Evolutionary conservation across 306 rosid genomes (phyloP).

Genomic region (Gastrolobium bilobum): DNA sequence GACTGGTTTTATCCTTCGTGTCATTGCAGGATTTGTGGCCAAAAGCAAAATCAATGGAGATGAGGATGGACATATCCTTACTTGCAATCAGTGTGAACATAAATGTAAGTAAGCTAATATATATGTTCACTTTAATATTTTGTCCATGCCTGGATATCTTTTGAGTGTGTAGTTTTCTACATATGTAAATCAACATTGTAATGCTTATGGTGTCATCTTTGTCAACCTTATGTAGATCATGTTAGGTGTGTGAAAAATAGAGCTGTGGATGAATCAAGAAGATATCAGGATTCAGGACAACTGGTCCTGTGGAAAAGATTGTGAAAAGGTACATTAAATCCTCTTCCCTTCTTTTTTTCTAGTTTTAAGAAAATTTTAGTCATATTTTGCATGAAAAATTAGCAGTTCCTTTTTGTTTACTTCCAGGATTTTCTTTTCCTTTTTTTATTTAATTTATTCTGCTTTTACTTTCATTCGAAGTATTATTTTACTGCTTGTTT

Average conservation of each 20-base stretch:
- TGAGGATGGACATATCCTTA: constrained; percentile 54
- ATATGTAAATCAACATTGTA: constrained; percentile 20
- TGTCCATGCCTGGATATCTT: constrained; percentile 11
- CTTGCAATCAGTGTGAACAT: constrained; percentile 81
- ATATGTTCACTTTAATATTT: constrained; percentile 23
- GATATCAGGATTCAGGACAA: constrained; percentile 22
- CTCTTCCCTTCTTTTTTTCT: not conserved
- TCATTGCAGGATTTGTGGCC: constrained; percentile 73
- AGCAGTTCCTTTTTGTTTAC: constrained; percentile 10
- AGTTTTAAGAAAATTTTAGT: not conserved
- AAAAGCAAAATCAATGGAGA: constrained; percentile 53
- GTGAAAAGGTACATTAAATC: constrained; percentile 68
- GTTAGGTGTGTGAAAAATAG: constrained; percentile 61
- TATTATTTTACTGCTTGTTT: constrained; percentile 12
- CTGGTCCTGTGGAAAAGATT: constrained; percentile 77
- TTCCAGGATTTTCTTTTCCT: not conserved
- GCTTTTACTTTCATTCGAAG: constrained; percentile 13
- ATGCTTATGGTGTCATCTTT: constrained; percentile 40
- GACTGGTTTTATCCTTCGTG: constrained; percentile 95
- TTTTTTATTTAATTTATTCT: not conserved
- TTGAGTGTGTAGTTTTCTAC: constrained; percentile 9
- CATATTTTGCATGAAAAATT: constrained; percentile 5
- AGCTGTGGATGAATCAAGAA: constrained; percentile 43
- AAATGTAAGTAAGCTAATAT: constrained; percentile 72
- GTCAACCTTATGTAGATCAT: constrained; percentile 72